Evolutionary conservation across 2,329 filamentous ascomycete genomes (phyloP).

Genomic region (Ophiostoma himal-ulmi): DNA sequence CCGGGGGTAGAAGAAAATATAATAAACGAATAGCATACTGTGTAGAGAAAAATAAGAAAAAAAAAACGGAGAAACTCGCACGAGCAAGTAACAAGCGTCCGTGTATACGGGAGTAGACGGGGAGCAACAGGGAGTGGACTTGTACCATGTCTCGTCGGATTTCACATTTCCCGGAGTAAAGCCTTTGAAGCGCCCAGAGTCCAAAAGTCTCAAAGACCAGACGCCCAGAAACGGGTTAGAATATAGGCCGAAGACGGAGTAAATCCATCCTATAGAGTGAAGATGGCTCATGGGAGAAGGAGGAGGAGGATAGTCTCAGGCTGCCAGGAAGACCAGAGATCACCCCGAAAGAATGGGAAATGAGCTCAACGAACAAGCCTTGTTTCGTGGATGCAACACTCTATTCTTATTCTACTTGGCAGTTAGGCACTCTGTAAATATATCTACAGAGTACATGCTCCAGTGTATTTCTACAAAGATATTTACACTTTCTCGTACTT

Average conservation of each 20-base stretch:
- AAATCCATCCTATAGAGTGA: neutral
- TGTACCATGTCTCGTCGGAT: neutral
- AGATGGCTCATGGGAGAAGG: neutral
- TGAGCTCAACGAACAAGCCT: neutral
- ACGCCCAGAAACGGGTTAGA: neutral
- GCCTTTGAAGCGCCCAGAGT: neutral
- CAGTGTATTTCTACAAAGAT: no score
- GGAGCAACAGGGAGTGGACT: neutral
- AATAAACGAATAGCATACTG: no score
- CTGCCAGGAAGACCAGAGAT: no score
- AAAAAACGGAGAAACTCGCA: neutral
- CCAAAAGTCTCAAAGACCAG: no score
- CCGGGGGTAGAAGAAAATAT: neutral
- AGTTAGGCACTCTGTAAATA: neutral
- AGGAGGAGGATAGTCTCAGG: neutral
- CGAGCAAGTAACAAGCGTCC: neutral
- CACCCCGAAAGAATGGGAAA: neutral
- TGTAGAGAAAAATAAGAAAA: neutral
- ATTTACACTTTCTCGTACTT: neutral
- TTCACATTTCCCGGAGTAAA: neutral
- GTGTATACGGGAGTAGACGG: neutral
- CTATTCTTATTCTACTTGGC: neutral
- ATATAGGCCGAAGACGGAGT: constrained; percentile 1
- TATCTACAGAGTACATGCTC: neutral
- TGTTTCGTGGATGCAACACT: neutral